Evolutionary conservation across 192 early-diverging fungal species (phyloP), one percentile per base, ranked within the genome.

Genomic region (Coemansia sp.): DNA sequence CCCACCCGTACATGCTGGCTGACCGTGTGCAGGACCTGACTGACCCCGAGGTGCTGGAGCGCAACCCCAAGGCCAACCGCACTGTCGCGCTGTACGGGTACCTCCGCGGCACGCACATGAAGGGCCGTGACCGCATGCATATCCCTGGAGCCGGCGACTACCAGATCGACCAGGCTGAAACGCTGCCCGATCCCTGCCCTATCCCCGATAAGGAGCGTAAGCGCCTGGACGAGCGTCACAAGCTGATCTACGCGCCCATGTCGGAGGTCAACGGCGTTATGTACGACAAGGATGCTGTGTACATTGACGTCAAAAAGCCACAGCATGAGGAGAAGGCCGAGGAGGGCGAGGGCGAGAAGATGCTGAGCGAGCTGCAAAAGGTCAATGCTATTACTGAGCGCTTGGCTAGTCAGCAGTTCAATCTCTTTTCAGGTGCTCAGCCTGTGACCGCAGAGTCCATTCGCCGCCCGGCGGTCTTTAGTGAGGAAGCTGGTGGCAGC

Each of bases 271-370:
- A 94, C 66, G 97, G 97, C 50, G 92, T 99, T 60, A 89, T 98
- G 88, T 98, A 98, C 82, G 97, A 99, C 78, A 97, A 95, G 79
- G 97, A 99, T 83, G 97, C 95, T 6, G 94, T 99, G 21, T 99
- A 99, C 70, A 96, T 99, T 69, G 93, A 96, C 60, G 90, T 99
- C 20, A 92, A 93, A 28, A 95, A 73, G 64, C 65, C 53, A 11
- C 71, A 83, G 24, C 75, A 85, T 21, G 75, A 85, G 59, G 85
- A 84, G 34, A 80, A 85, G 35, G 85, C 83, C 55, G 79, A 72
- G 74, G 87, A 66, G 34, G 87, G 83, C 35, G 78, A 86, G 66
- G 97, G 97, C 20, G 95, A 99, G 69, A 86, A 88, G 62, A 92
- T 99, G 89, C 94, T 99, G 21, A 88, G 90, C 69, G 88, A 93